Conservation (phyloP, 1,139 yeast genomes). For the Geotrichum macrosporum region DNA sequence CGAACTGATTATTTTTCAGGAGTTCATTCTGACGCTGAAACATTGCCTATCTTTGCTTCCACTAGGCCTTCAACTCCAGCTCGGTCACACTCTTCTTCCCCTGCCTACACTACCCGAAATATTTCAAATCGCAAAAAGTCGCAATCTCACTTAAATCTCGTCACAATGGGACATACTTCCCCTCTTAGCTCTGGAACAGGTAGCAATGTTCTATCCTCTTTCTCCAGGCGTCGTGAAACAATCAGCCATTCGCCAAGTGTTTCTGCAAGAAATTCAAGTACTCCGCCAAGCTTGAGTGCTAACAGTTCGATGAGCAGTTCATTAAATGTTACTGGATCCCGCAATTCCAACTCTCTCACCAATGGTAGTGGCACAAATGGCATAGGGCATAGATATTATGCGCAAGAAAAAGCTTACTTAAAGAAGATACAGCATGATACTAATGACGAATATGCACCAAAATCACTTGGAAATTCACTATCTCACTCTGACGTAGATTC, state of each 20-base stretch:
- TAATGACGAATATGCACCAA: slow-evolving; percentile 52
- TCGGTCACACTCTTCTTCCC: slow-evolving; percentile 14
- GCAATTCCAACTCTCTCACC: neutral
- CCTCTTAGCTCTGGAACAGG: neutral
- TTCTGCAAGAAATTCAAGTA: neutral
- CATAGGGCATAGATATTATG: slow-evolving; percentile 32
- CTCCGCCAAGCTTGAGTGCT: neutral
- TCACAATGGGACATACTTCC: neutral
- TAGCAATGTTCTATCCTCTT: neutral
- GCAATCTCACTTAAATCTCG: slow-evolving; percentile 8
- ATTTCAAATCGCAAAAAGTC: slow-evolving; percentile 8
- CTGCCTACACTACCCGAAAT: slow-evolving; percentile 4
- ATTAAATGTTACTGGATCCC: neutral
- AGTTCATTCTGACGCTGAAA: neutral
- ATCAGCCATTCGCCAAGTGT: slow-evolving; percentile 3
- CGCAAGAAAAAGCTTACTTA: slow-evolving; percentile 68
- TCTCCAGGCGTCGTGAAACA: slow-evolving; percentile 10
- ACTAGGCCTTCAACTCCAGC: slow-evolving; percentile 2
- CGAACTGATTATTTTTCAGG: neutral
- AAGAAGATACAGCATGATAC: slow-evolving; percentile 59
- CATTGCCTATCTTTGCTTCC: neutral
- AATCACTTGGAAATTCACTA: slow-evolving; percentile 24
- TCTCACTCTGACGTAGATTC: slow-evolving; percentile 30
- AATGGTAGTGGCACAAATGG: neutral
- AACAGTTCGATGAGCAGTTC: neutral